Base-by-base conservation (phyloP, 257 asterid species). In the Fraxinus americana region DNA sequence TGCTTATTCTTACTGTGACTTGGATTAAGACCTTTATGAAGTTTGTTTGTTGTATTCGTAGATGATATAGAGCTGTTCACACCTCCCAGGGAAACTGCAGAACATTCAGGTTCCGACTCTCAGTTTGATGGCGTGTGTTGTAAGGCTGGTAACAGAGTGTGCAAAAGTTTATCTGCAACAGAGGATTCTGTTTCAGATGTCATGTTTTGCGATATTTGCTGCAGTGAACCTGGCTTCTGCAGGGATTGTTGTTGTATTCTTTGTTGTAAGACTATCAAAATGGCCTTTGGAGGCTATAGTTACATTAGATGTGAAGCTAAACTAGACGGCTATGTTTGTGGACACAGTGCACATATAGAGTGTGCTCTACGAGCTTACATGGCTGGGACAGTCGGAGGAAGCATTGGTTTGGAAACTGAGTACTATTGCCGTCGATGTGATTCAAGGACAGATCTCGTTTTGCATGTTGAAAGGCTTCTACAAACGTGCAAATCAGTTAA, bases 341-440 rank as follows among this genome's bases (percentile, higher is more conserved):
- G 96, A 34, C 99, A 95, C 80, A 83, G 83, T 79, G 88, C 94
- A 82, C 99, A 95, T 72, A 76, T 93, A 35, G 87, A 88, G 36
- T 95, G 98, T 76, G 97, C 90, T 76, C 81, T 92, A n/a, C 89
- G 97, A 54, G 92, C 96, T 80, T 87, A 82, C 83, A 70, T 92
- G 92, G 94, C 97, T 35, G 98, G 99, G 78, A 90, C 96, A 25
- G 92, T 91, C 35, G 94, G 94, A 75, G 97, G 98, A 76, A 85
- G 83, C 82, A 90, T 92, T 21, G 90, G 92, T 70, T 74, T 95
- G 85, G 97, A 95, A 83, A 92, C 97, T 1, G 97, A 93, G 81
- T 91, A 91, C 72, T 90, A 85, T 83, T 95, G 99, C 36, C 90
- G 97, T 25, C 90, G 96, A 21, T 95, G 99, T 86, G 98, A 93